Percentiles rank a stretch among this genome's conserved stretches.
phyloP scores from a whole-genome alignment of 495 filamentous ascomycete species.

The Penicillium cinerascens region DNA sequence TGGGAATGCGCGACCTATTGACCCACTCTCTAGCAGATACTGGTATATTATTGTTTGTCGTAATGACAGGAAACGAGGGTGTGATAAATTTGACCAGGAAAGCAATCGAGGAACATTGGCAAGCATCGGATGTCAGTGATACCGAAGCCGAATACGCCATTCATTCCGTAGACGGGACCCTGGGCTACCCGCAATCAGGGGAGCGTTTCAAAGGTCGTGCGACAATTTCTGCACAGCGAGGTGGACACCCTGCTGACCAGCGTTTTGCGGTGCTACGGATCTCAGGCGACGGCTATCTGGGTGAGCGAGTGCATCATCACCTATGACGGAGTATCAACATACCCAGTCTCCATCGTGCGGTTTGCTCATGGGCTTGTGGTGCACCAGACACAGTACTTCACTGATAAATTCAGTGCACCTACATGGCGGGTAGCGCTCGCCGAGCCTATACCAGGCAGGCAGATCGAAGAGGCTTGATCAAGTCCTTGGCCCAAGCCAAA shows the following conservation, averaged over 20 bases:
- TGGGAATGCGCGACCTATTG: too few species aligned
- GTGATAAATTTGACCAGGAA: slow-evolving; percentile 4
- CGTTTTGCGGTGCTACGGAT: not conserved
- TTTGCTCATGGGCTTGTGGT: slow-evolving; percentile 3
- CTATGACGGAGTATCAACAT: slow-evolving; percentile 7
- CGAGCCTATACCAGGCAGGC: slow-evolving; percentile 5
- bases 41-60: not conserved
- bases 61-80: not conserved
- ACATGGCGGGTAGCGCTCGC: slow-evolving; percentile 4
- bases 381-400: slow-evolving; percentile 5
- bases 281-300: slow-evolving; percentile 2
- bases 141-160: slow-evolving; percentile 6
- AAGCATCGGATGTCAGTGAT: slow-evolving; percentile 2
- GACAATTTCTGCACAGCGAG: slow-evolving; percentile 5
- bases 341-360: slow-evolving; percentile 6
- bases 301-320: slow-evolving; percentile 9
- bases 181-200: slow-evolving; percentile 7
- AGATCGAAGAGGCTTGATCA: slow-evolving; percentile 7
- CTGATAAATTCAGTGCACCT: slow-evolving; percentile 5
- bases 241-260: slow-evolving; percentile 6
- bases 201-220: slow-evolving; percentile 5
- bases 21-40: too few species aligned
- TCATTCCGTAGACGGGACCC: slow-evolving; percentile 2
- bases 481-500: not conserved
- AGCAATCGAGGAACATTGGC: slow-evolving; percentile 7